Evolutionary conservation across 1,284 basidiomycete genomes (phyloP).

Genomic region (Volvariella volvacea): DNA sequence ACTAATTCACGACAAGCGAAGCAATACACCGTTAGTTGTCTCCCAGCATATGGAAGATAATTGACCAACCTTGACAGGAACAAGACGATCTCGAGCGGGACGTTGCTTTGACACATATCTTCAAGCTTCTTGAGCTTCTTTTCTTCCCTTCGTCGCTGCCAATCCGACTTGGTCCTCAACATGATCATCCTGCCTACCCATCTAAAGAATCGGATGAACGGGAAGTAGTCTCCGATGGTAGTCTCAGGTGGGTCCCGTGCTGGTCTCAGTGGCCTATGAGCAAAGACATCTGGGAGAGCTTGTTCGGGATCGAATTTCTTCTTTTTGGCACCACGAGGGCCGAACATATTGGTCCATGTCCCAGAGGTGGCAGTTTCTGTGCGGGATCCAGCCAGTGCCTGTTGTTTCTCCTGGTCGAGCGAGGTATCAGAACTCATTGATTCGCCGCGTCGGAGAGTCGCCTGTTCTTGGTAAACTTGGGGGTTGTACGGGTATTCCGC

Average conservation of each 20-base stretch:
- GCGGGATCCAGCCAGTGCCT: neutral
- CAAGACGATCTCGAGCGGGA: conserved; percentile 57
- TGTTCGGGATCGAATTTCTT: conserved; percentile 48
- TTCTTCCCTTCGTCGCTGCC: neutral
- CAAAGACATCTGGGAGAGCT: conserved; percentile 41
- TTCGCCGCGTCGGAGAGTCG: neutral
- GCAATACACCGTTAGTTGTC: no score
- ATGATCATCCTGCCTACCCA: conserved; percentile 32
- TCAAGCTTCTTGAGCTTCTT: conserved; percentile 19
- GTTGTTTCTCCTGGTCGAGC: neutral
- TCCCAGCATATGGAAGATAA: no score
- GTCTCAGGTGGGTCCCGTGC: conserved; percentile 46
- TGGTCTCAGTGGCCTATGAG: conserved; percentile 44
- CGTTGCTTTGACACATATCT: conserved; percentile 49
- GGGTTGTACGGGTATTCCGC: conserved; percentile 17
- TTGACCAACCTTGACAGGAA: conserved; percentile 38
- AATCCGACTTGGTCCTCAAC: conserved; percentile 12
- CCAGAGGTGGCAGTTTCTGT: neutral
- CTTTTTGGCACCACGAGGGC: neutral
- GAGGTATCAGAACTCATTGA: neutral
- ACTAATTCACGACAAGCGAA: no score
- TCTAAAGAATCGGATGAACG: conserved; percentile 48
- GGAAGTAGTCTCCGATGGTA: conserved; percentile 49
- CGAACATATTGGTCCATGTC: no score
- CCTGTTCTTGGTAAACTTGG: neutral